Conservation (phyloP, 1,139 yeast species). For the Suhomyces atakaporum region DNA sequence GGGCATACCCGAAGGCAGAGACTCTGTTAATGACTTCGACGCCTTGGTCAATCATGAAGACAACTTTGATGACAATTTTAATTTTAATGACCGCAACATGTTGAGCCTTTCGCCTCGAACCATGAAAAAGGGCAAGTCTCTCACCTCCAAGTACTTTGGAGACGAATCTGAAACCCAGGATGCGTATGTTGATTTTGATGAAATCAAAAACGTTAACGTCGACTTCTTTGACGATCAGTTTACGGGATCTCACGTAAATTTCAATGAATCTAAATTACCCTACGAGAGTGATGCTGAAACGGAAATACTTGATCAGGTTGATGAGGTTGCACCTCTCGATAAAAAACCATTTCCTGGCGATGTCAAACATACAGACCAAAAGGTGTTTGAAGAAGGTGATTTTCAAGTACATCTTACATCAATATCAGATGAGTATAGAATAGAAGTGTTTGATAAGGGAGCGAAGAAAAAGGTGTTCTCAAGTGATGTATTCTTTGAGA, state of each 20-base stretch:
- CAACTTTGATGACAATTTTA: conserved; percentile 14
- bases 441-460: conserved; percentile 7
- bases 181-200: conserved; percentile 10
- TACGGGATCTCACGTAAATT: conserved; percentile 8
- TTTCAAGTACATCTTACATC: conserved; percentile 6
- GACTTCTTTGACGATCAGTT: conserved; percentile 11
- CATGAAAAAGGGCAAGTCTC: conserved; percentile 8
- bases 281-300: conserved; percentile 22
- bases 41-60: conserved; percentile 16
- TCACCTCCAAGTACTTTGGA: conserved; percentile 15
- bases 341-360: conserved; percentile 5
- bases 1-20: conserved; percentile 21
- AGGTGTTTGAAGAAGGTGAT: conserved; percentile 7
- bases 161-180: conserved; percentile 8
- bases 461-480: conserved; percentile 7
- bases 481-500: conserved; percentile 4
- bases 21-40: conserved; percentile 17
- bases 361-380: conserved; percentile 2
- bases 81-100: conserved; percentile 13
- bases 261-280: not conserved
- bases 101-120: conserved; percentile 14
- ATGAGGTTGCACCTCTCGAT: conserved; percentile 9
- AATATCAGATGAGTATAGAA: conserved; percentile 7
- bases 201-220: conserved; percentile 7
- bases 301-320: conserved; percentile 16